Percentiles rank a stretch among this genome's conserved stretches.
These are phyloP conservation scores for Rickenella mellea DNA, from an alignment of 768 basidiomycete genomes.

Conservation along the genomic window DNA sequence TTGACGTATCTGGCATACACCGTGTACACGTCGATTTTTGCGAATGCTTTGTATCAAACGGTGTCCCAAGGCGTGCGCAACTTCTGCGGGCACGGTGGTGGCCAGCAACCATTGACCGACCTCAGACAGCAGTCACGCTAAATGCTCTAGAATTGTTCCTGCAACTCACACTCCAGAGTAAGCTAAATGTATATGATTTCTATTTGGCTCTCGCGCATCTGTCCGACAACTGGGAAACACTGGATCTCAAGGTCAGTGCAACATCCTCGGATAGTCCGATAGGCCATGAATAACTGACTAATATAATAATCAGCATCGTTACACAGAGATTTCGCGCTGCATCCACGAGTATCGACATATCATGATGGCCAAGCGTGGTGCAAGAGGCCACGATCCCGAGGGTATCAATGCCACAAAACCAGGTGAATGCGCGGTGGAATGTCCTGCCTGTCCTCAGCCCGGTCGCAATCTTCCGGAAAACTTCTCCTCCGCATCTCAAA, in stretches of 20 bases:
- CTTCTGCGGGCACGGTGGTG: constrained; percentile 11
- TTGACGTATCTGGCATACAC: constrained; percentile 8
- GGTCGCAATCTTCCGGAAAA: too few species aligned
- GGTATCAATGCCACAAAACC: constrained; percentile 5
- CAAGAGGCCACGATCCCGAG: constrained; percentile 11
- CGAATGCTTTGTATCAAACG: constrained; percentile 1
- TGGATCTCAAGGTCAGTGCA: background rate
- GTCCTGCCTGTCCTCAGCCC: constrained; percentile 23
- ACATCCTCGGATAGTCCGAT: background rate
- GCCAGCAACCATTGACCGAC: constrained; percentile 9
- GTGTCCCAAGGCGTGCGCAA: constrained; percentile 4
- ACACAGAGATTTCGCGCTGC: constrained; percentile 5
- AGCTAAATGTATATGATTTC: constrained; percentile 2
- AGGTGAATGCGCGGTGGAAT: constrained; percentile 16
- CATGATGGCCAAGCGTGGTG: constrained; percentile 12
- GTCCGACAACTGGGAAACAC: background rate
- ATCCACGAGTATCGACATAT: constrained; percentile 13
- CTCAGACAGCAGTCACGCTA: constrained; percentile 11
- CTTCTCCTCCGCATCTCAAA: too few species aligned
- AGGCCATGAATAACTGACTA: background rate
- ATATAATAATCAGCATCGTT: background rate
- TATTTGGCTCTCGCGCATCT: background rate
- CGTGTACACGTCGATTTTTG: constrained; percentile 5
- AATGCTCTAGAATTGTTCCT: background rate
- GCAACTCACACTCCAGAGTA: constrained; percentile 5